These are phyloP conservation scores for Leccinum uliginosum DNA, from an alignment of 768 basidiomycete genomes.

Conservation along the genomic window DNA sequence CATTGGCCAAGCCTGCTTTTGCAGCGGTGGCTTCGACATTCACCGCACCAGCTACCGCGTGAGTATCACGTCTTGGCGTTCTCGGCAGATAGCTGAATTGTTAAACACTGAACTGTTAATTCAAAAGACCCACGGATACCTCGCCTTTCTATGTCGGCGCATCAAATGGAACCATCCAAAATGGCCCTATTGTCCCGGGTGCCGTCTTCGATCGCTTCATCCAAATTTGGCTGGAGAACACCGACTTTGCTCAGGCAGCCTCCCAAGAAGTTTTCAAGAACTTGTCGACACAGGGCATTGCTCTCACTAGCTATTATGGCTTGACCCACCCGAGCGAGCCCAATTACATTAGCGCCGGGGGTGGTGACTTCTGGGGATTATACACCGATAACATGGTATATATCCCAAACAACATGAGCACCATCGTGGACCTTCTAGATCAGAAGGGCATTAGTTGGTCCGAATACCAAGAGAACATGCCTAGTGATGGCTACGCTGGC, in stretches of 20 bases:
- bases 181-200: slow-evolving; percentile 35
- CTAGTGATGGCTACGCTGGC: slow-evolving; percentile 42
- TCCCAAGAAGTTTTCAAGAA: slow-evolving; percentile 25
- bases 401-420: slow-evolving; percentile 47
- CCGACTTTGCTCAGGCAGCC: slow-evolving; percentile 38
- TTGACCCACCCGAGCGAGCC: slow-evolving; percentile 59
- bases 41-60: slow-evolving; percentile 22
- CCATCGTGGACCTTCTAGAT: slow-evolving; percentile 56
- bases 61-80: slow-evolving; percentile 3
- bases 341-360: slow-evolving; percentile 47
- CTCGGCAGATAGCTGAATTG: slow-evolving; percentile 1
- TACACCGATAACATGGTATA: slow-evolving; percentile 35
- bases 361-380: slow-evolving; percentile 50
- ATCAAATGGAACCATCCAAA: slow-evolving; percentile 39
- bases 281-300: slow-evolving; percentile 48
- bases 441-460: slow-evolving; percentile 55
- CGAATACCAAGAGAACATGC: slow-evolving; percentile 56
- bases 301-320: slow-evolving; percentile 42
- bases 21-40: slow-evolving; percentile 20
- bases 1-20: slow-evolving; percentile 10
- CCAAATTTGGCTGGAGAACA: slow-evolving; percentile 59
- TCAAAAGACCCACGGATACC: slow-evolving; percentile 20
- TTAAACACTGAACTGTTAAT: neutral
- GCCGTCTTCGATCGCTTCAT: slow-evolving; percentile 43
- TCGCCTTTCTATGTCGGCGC: slow-evolving; percentile 37